phyloP scores from a whole-genome alignment of 2,329 filamentous ascomycete genomes.

The Emergomyces orientalis region DNA sequence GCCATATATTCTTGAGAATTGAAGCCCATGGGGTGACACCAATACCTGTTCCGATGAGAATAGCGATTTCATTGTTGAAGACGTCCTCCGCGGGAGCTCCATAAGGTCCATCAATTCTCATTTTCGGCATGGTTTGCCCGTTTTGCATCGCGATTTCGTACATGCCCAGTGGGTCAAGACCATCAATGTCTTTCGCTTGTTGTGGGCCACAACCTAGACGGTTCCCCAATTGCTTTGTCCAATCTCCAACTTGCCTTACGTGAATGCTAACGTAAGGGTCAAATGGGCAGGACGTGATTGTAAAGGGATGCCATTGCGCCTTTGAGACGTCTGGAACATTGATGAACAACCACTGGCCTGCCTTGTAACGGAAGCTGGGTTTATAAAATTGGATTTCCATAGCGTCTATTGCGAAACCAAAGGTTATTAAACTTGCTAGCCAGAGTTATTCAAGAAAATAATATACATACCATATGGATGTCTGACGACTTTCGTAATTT shows the following conservation, averaged over 20 bases:
- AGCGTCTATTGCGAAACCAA: conserved; percentile 50
- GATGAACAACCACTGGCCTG: conserved; percentile 95
- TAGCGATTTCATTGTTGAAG: conserved; percentile 77
- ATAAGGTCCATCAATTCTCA: conserved; percentile 91
- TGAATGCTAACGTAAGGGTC: conserved; percentile 93
- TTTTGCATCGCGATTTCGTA: conserved; percentile 95
- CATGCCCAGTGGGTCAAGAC: conserved; percentile 87
- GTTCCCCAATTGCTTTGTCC: conserved; percentile 86
- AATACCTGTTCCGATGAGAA: conserved; percentile 74
- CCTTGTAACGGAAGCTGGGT: conserved; percentile 95
- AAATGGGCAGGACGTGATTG: conserved; percentile 94
- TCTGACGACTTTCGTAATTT: conserved; percentile 86
- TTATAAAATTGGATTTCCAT: conserved; percentile 97
- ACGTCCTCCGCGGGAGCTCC: conserved; percentile 96
- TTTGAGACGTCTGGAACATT: conserved; percentile 81
- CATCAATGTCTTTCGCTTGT: conserved; percentile 82
- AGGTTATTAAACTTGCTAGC: conserved; percentile 4
- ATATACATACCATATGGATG: conserved; percentile 73
- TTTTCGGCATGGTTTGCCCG: conserved; percentile 79
- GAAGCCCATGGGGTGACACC: conserved; percentile 81
- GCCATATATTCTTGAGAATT: conserved; percentile 96
- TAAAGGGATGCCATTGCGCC: conserved; percentile 97
- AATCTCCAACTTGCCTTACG: conserved; percentile 93
- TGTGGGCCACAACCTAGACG: conserved; percentile 83
- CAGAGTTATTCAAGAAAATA: conserved; percentile 22